Evolutionary conservation across 768 basidiomycete genomes (phyloP), one percentile per base, ranked within the genome.

Genomic region (Basidioascus undulatus): DNA sequence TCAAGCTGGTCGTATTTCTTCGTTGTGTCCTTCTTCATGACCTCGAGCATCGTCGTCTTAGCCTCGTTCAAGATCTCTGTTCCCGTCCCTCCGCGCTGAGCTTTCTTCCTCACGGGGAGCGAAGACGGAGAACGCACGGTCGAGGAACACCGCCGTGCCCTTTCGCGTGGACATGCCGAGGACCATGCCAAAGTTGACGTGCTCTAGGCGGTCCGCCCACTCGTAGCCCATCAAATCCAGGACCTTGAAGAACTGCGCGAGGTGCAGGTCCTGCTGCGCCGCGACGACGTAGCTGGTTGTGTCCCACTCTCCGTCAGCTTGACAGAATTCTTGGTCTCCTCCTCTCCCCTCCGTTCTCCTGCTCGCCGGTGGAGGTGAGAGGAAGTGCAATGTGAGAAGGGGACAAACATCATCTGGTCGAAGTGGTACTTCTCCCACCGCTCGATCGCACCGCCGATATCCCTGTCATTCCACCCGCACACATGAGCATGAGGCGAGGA

Each of bases 111-210:
- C n/a, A n/a, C n/a, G n/a, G n/a, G n/a, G n/a, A n/a, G n/a, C n/a
- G n/a, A n/a, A n/a, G n/a, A n/a, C n/a, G n/a, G n/a, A n/a, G n/a
- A n/a, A n/a, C n/a, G n/a, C n/a, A n/a, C n/a, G n/a, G n/a, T n/a
- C n/a, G n/a, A n/a, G n/a, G 68, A 94, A 94, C 37, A 89, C 84
- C 34, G 81, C 87, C 0, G 82, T 94, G 27, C 86, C 86, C 59
- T 74, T 82, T 25, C 80, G 70, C n/a, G 62, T 64, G 18, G 61
- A 86, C 89, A 98, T 98, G 43, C 89, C 89, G 40, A 71, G 74
- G 18, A 98, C 86, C 45, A 89, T 62, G 15, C 82, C 81, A 50
- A 78, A 84, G 61, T 86, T 89, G 59, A 94, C 64, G 58, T 94
- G 89, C 54, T 80, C 66, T 33, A 94, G 67, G 27, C 61, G 62